Evolutionary conservation across 2,329 filamentous ascomycete species (phyloP), one percentile per base, ranked within the genome.

Genomic region (Parastagonospora nodorum): DNA sequence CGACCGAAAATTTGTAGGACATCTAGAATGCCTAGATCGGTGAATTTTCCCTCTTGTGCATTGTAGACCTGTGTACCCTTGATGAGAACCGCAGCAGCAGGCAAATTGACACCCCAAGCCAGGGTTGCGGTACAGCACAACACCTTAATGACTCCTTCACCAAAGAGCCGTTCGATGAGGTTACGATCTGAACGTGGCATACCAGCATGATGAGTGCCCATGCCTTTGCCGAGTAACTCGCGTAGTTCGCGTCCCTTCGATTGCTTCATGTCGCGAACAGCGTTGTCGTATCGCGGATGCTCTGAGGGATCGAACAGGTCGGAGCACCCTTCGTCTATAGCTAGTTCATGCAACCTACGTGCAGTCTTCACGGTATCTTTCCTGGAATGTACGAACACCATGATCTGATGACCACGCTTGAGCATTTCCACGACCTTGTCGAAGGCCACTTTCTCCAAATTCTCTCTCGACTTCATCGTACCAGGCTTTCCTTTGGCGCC

Each of bases 21-120:
- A 71, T 99, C 94, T 2, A 99, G 82, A 59, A 99, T 99, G 2
- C 94, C 93, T 5, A 99, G 82, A 68, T 99, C 94, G 15, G 97
- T 88, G 63, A 97, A 97, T 74, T 96, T 96, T 74, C 94, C 94
- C 45, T 96, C 93, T 71, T 97, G 90, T 0, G 94, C 88, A 71
- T 92, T 97, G 76, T 99, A 99, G 0, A 99, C 84, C 68, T 97
- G 93, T 0, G 94, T 99, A 12, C 94, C 94, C 73, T 99, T 99
- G 81, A 99, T 99, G 45, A 99, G 84, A 43, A 99, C 94, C 0
- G 94, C 95, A 0, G 94, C 94, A 30, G 94, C 94, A 1, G 94
- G 94, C 74, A 99, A 84, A 74, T 99, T 99, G 69, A 99, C 93
- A 86, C 94, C 94, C 94, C 94, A 99, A 0, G 94, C 94, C 24